Conservation (phyloP, 2,329 filamentous ascomycete species). For the Alternaria consortialis region DNA sequence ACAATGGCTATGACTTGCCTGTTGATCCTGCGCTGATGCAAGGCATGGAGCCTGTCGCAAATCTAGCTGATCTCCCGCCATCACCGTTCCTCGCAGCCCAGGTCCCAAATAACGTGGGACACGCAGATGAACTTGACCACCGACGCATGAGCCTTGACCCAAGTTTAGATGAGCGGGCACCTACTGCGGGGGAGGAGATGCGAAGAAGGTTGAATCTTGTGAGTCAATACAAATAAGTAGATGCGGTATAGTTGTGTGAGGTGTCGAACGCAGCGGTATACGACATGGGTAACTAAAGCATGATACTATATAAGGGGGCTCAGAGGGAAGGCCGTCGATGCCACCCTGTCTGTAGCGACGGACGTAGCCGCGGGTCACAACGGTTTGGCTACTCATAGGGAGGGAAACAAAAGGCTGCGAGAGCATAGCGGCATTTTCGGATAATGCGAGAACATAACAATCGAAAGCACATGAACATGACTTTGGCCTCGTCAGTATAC, state of each 20-base stretch:
- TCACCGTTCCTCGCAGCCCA: constrained; percentile 46
- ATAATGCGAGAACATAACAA: background rate
- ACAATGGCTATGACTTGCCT: constrained; percentile 62
- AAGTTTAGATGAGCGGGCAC: constrained; percentile 19
- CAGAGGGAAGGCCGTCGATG: background rate
- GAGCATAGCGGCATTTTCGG: background rate
- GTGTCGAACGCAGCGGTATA: background rate
- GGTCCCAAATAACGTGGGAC: constrained; percentile 15
- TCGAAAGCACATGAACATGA: background rate
- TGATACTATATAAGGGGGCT: background rate
- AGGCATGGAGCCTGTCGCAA: constrained; percentile 24
- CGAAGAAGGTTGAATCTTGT: constrained; percentile 31
- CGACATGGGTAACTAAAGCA: background rate
- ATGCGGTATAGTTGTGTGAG: background rate
- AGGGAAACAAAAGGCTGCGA: background rate
- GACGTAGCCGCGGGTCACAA: no score
- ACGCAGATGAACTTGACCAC: constrained; percentile 21
- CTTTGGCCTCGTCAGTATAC: background rate
- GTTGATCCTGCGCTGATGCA: constrained; percentile 70
- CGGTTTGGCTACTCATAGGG: no score
- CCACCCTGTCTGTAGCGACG: no score
- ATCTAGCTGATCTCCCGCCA: constrained; percentile 44
- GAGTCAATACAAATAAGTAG: constrained; percentile 1
- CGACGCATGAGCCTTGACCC: constrained; percentile 12
- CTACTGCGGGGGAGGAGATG: constrained; percentile 36